Evolutionary conservation across 495 filamentous ascomycete genomes (phyloP), one percentile per base, ranked within the genome.

Genomic region (Corynascus novoguineensis): DNA sequence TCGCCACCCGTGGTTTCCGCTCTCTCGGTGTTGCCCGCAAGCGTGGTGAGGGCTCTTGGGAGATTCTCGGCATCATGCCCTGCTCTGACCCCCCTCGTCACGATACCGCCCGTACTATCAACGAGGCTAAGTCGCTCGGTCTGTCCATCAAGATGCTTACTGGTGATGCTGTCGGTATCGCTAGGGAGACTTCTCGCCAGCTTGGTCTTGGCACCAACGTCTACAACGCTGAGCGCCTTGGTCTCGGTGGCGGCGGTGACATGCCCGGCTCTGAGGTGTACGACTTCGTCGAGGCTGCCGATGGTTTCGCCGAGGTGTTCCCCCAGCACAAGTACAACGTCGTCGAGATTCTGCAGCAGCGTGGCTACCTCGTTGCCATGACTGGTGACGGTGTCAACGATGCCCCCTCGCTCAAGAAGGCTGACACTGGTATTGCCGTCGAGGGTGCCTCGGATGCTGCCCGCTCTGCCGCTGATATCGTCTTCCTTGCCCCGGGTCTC

Each of bases 371-470:
- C 38, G 92, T 95, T 73, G 92, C 92, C 64, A 97, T 97, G 92
- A 97, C 92, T 74, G 92, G 92, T 76, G 92, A 97, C 67, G 92
- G 92, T 81, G 92, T 97, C 70, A 97, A 97, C 74, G 92, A 97
- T 74, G 92, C 92, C 48, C 92, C 92, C 31, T 96, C 91, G 35
- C 78, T 97, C 53, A 97, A 97, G 79, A 96, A 95, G 77, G 92
- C 92, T 19, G 92, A 97, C 76, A 88, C 85, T 69, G 85, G 90
- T 76, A 95, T 96, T 78, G 91, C 90, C 62, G 90, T 96, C 62
- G 90, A 95, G 77, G 90, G 90, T 75, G 83, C 91, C 52, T 93
- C 91, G 21, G 90, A 95, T 76, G 90, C 90, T 72, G 90, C 90
- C 66, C 87, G 89, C 65, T 91, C 90, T 57, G 91, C 90, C 63